Base-by-base conservation (phyloP, 495 filamentous ascomycete species). In the Terfezia boudieri region DNA sequence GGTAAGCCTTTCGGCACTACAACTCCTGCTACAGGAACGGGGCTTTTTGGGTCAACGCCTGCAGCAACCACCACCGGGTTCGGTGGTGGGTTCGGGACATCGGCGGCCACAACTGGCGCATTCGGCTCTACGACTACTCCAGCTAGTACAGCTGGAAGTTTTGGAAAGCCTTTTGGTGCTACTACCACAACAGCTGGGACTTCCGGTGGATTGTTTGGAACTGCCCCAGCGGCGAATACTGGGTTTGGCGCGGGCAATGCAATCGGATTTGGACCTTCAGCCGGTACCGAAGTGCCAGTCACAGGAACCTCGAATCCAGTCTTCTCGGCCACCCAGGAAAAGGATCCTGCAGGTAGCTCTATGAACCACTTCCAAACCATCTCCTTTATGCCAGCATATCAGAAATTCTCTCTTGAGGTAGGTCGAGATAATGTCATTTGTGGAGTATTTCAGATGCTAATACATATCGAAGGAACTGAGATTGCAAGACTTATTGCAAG, bases 401-500 rank as follows among this genome's bases (percentile, higher is more conserved):
- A 76, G 64, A 87, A 86, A 57, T 94, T 77, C 67, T 94, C 86
- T 5, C 77, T 84, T 37, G 90, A 98, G 62, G 70, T 69, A 57
- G 49, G 60, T 60, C 26, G 26, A 32, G 26, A 32, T 2, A 32
- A 32, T 32, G 26, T 32, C 26, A 32, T 32, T 32, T 32, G 26
- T 32, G 26, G 26, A 4, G 7, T 32, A 32, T 32, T 37, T 12
- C 35, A 4, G 23, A 32, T 4, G 26, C 43, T 22, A 26, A 58
- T 60, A 10, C 64, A 56, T 50, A 35, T 14, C 26, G 5, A 53
- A 72, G 66, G 90, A 98, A 67, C 68, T 98, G 49, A 77, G 90
- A 62, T 67, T 93, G 54, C 84, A 76, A 37, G 90, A 98, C 69
- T 98, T 96, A 68, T 76, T 79, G 53, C 80, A 84, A 71, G 90